phyloP scores from a whole-genome alignment of 2,329 filamentous ascomycete genomes.

The Pseudocercospora eumusae region DNA sequence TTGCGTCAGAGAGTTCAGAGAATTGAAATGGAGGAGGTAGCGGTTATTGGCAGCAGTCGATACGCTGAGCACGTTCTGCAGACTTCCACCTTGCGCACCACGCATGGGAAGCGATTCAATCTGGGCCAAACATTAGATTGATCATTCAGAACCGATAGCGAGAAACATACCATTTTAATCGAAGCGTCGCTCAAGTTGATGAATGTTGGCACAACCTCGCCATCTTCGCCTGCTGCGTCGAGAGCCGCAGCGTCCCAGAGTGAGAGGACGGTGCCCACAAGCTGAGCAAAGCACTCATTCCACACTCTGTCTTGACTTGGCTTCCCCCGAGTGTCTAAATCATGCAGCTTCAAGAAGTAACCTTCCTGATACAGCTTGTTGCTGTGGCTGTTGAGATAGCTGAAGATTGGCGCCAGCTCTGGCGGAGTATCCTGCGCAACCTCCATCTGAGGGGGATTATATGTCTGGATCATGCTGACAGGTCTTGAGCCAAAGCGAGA shows the following conservation, averaged over 20 bases:
- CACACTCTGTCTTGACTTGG: constrained; percentile 84
- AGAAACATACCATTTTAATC: constrained; percentile 78
- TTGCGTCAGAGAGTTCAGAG: constrained; percentile 85
- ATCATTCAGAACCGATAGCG: background rate
- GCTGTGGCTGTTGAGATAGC: constrained; percentile 87
- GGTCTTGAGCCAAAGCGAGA: constrained; percentile 64
- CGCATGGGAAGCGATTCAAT: constrained; percentile 79
- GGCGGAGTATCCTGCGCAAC: constrained; percentile 81
- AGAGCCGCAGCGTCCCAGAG: constrained; percentile 93
- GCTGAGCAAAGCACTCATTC: constrained; percentile 95
- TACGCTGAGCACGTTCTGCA: constrained; percentile 93
- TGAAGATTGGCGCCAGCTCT: constrained; percentile 92
- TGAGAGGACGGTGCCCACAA: constrained; percentile 91
- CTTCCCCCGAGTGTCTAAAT: constrained; percentile 86
- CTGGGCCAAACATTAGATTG: constrained; percentile 30
- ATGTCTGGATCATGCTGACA: constrained; percentile 81
- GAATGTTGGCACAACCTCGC: constrained; percentile 84
- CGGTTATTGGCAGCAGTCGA: constrained; percentile 95
- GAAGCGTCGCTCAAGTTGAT: constrained; percentile 97
- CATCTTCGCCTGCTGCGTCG: constrained; percentile 80
- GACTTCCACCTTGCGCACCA: constrained; percentile 70
- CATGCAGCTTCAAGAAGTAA: constrained; percentile 95
- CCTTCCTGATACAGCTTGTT: constrained; percentile 98
- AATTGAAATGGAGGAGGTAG: constrained; percentile 95
- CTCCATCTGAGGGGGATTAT: constrained; percentile 84